phyloP scores from a whole-genome alignment of 2,329 filamentous ascomycete species.

The Pochonia chlamydosporia region DNA sequence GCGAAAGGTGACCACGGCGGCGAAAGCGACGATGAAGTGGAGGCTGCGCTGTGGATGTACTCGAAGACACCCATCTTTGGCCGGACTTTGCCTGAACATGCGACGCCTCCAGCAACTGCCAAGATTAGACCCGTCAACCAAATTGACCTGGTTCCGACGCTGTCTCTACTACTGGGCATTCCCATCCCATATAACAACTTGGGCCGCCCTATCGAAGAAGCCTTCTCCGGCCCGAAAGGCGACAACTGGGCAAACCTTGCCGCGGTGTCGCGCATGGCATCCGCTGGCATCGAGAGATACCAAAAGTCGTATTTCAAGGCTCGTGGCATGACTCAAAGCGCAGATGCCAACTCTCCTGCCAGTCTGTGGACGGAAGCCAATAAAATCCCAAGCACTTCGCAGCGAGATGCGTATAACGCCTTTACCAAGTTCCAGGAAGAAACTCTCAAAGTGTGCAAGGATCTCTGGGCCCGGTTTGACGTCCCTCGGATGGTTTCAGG shows the following conservation, averaged over 20 bases:
- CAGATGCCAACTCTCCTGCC: conserved; percentile 33
- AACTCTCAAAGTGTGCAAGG: conserved; percentile 73
- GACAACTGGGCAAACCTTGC: conserved; percentile 73
- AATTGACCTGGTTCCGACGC: conserved; percentile 91
- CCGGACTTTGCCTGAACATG: conserved; percentile 56
- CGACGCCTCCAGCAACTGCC: conserved; percentile 59
- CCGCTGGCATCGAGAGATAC: conserved; percentile 85
- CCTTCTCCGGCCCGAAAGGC: conserved; percentile 68
- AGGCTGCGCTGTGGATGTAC: conserved; percentile 98
- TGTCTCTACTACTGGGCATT: conserved; percentile 80
- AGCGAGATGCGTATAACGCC: conserved; percentile 43
- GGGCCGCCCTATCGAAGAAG: conserved; percentile 87
- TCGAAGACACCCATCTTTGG: conserved; percentile 84
- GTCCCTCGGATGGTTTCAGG: conserved; percentile 79
- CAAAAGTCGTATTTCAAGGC: conserved; percentile 75
- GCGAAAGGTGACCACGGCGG: conserved; percentile 96
- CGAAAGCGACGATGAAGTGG: conserved; percentile 91
- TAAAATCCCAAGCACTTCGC: conserved; percentile 16
- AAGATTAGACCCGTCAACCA: conserved; percentile 74
- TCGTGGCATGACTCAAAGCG: conserved; percentile 59
- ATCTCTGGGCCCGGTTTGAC: conserved; percentile 89
- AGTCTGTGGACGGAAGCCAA: conserved; percentile 44
- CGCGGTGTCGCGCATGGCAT: conserved; percentile 67
- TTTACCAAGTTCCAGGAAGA: conserved; percentile 71
- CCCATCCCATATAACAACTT: conserved; percentile 97